Evolutionary conservation across 2,329 filamentous ascomycete species (phyloP).

Genomic region (Cercospora beticola): DNA sequence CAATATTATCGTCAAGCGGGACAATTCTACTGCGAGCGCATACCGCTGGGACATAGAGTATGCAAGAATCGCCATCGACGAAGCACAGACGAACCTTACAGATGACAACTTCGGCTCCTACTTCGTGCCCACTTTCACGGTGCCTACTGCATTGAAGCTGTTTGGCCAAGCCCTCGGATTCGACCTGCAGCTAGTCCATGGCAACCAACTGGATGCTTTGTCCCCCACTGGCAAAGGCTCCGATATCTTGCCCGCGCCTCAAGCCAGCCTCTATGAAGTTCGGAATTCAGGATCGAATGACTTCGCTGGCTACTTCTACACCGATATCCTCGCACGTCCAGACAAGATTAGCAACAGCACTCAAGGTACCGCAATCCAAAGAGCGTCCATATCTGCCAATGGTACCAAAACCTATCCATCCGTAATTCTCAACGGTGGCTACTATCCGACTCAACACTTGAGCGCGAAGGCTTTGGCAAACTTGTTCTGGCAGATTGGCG

Average conservation of each 20-base stretch:
- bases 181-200: neutral
- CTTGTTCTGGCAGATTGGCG: neutral
- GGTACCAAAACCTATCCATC: neutral
- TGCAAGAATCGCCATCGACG: neutral
- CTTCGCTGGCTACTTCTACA: neutral
- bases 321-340: neutral
- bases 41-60: neutral
- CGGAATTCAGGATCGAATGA: neutral
- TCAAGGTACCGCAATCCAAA: neutral
- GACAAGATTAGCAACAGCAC: neutral
- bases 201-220: neutral
- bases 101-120: neutral
- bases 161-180: neutral
- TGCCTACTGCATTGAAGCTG: neutral
- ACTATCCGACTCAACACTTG: neutral
- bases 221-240: neutral
- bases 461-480: neutral
- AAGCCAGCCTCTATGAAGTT: neutral
- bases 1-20: neutral
- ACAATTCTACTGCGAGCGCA: neutral
- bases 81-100: neutral
- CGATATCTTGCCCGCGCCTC: neutral
- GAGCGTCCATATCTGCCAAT: neutral
- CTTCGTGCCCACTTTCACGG: neutral
- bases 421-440: neutral